Evolutionary conservation across 495 filamentous ascomycete genomes (phyloP), one percentile per base, ranked within the genome.

Genomic region (Immersiella caudata): DNA sequence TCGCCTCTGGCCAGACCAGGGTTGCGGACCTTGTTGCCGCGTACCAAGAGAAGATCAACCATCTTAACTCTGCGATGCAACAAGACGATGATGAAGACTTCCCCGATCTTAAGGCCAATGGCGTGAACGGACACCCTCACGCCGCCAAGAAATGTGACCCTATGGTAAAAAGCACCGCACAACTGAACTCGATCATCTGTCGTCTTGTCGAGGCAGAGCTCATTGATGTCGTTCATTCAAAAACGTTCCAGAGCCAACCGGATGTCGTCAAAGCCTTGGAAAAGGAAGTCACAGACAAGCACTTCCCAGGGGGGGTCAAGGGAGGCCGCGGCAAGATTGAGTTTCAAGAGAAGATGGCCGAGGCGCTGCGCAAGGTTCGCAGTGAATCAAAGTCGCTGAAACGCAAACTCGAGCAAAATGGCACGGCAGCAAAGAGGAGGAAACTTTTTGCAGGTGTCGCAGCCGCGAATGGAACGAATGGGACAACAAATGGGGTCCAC

Each of bases 1-100:
- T 97, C 33, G 82, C 88, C 40, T 84, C 91, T 22, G 95, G 95
- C 7, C 91, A 96, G 76, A 88, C 88, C 2, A 86, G 87, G 68
- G 83, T 97, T 46, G 80, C 80, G 20, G 88, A 96, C 69, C 84
- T 98, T 20, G 76, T 86, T 57, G 80, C 79, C n/a, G 74, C 75
- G 6, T 75, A 79, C 58, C 68, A 77, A 55, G 69, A 73, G 0
- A 79, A 79, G 58, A 73, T 79, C 26, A 70, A 77, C 27, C 72
- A 72, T 8, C 75, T 71, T 29, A 65, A 74, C 60, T 73, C 74
- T 35, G 62, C 57, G 20, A 33, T 55, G 6, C 58, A 64, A 21
- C 68, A 67, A 6, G 67, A 36, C 14, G 49, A 73, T 1, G 60
- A 69, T 36, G 55, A 68, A 11, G 68, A 70, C n/a, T 52, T 68